phyloP scores from a whole-genome alignment of 495 filamentous ascomycete genomes.

The Sphaerosporella brunnea region DNA sequence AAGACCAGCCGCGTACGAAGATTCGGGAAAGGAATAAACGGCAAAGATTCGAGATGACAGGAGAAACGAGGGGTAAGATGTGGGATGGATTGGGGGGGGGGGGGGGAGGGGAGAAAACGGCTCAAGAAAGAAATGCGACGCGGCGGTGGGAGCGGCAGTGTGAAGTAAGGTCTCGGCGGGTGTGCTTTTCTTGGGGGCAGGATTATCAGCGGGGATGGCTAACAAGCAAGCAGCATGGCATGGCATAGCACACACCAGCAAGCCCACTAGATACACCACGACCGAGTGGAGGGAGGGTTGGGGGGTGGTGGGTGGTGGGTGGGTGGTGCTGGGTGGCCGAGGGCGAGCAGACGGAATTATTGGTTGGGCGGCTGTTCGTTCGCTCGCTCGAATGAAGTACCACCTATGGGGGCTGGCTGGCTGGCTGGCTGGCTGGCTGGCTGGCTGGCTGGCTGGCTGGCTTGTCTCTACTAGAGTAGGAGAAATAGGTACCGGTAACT shows the following conservation, averaged over 20 bases:
- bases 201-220: slow-evolving; percentile 5
- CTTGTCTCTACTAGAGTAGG: too few species aligned
- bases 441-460: too few species aligned
- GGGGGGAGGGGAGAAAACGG: too few species aligned
- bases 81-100: slow-evolving; percentile 5
- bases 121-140: slow-evolving; percentile 11
- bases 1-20: not conserved
- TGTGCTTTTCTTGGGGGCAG: not conserved
- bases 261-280: too few species aligned
- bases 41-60: slow-evolving; percentile 4
- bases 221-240: not conserved
- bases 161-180: not conserved
- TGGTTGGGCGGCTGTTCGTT: too few species aligned
- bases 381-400: too few species aligned
- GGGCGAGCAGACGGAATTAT: not conserved
- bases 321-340: not conserved
- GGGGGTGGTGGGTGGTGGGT: not conserved
- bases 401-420: too few species aligned
- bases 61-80: slow-evolving; percentile 8
- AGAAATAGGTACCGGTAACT: too few species aligned
- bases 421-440: too few species aligned
- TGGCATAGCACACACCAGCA: too few species aligned
- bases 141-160: slow-evolving; percentile 2
- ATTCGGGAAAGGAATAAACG: slow-evolving; percentile 1
- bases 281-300: not conserved